A percentile compares a stretch with the other conserved stretches of the same genome.
Conservation (phyloP, 129 eudicot species). For the Escallonia rubra region DNA sequence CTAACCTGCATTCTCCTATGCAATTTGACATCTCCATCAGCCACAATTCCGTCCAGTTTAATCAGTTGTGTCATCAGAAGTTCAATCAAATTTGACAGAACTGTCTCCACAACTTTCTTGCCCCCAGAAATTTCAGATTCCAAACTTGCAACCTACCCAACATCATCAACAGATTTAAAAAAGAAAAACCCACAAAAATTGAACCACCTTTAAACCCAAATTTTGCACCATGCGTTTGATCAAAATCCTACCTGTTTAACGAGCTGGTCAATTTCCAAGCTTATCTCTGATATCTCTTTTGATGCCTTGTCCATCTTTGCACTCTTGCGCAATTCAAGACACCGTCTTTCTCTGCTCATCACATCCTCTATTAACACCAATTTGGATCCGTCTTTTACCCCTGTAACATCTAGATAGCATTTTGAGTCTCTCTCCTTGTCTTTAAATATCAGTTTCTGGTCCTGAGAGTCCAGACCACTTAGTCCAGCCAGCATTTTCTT, state of each 20-base stretch:
- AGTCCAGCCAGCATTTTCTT: conserved; percentile 71
- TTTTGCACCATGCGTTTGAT: background rate
- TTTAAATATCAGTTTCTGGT: conserved; percentile 68
- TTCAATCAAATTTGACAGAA: conserved; percentile 62
- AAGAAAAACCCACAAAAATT: background rate
- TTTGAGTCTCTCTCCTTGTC: conserved; percentile 84
- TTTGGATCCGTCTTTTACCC: conserved; percentile 78
- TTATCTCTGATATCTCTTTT: conserved; percentile 41
- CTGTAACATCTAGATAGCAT: conserved; percentile 59
- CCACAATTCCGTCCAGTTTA: conserved; percentile 72
- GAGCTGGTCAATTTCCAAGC: conserved; percentile 65
- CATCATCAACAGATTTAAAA: background rate
- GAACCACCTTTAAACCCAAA: background rate
- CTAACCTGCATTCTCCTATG: conserved; percentile 74
- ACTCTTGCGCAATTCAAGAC: conserved; percentile 41
- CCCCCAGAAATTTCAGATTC: conserved; percentile 74
- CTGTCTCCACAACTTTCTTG: conserved; percentile 61
- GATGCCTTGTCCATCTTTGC: conserved; percentile 54
- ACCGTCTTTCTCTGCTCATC: conserved; percentile 58
- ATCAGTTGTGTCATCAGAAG: conserved; percentile 73
- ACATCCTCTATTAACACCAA: conserved; percentile 59
- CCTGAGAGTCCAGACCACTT: conserved; percentile 67
- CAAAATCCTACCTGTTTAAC: conserved; percentile 43
- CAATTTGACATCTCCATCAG: conserved; percentile 73
- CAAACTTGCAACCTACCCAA: conserved; percentile 49